Base-by-base conservation (phyloP, 2,329 filamentous ascomycete species). In the Fusarium redolens region DNA sequence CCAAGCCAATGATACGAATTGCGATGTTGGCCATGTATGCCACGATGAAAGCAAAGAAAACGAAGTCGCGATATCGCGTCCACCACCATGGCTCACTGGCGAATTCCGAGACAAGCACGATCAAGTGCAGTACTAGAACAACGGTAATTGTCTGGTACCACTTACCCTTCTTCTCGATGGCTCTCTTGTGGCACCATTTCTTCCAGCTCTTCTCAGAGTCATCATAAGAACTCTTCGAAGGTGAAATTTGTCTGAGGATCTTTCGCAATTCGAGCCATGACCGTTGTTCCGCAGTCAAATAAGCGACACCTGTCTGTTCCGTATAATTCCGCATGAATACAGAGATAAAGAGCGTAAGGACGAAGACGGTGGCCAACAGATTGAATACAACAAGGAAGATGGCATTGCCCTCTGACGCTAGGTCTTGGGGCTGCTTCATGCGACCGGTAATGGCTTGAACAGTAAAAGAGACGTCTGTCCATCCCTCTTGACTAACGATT, bases 271-370 rank as follows among this genome's bases (percentile, higher is more conserved):
- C 96, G 18, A 99, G 89, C 96, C 96, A 99, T 0, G 96, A 97
- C 75, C 96, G 92, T 81, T 99, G 96, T 77, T 99, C 96, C 1
- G 95, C 92, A 2, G 96, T 99, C 77, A 99, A 85, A 80, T 96
- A 99, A 5, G 96, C 96, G 47, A 99, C 96, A 3, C 96, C 96
- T 1, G 96, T 99, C 82, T 98, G 95, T 82, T 99, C 96, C 1
- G 96, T 99, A 82, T 99, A 99, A 81, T 98, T 99, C 69, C 96
- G 94, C 96, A 99, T 99, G 82, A 99, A 99, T 69, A 99, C 96
- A 63, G 96, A 98, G 52, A 99, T 97, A 82, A 99, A 99, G 79
- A 99, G 86, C 2, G 96, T 99, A 79, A 99, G 87, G 69, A 99
- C 93, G 83, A 99, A 99, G 72, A 99, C 96, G 0, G 96, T 96